These are phyloP conservation scores for Trichocladium uniseriatum DNA, from an alignment of 495 filamentous ascomycete genomes.

Conservation along the genomic window DNA sequence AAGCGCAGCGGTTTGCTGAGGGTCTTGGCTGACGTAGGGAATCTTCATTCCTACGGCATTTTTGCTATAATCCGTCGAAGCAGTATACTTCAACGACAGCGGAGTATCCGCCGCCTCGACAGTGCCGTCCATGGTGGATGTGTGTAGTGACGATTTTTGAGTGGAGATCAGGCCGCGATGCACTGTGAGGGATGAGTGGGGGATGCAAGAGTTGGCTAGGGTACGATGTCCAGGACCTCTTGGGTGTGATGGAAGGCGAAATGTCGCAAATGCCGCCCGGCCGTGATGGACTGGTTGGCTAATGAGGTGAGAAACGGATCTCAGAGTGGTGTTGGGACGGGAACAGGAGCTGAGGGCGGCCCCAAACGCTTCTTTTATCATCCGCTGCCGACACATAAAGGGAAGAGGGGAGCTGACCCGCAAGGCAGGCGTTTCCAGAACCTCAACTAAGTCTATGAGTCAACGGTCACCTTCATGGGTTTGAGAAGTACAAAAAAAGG, in stretches of 20 bases:
- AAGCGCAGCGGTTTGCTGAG: conserved; percentile 50
- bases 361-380: not conserved
- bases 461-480: not conserved
- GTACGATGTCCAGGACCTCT: not conserved
- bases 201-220: conserved; percentile 9
- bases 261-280: not conserved
- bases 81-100: conserved; percentile 18
- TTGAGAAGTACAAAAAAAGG: too few relatives aligned
- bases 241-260: not conserved
- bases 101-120: conserved; percentile 1
- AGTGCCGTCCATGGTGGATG: conserved; percentile 14
- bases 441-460: not conserved
- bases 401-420: not conserved
- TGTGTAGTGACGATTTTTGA: conserved; percentile 4
- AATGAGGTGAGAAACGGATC: not conserved
- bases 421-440: not conserved
- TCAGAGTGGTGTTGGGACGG: not conserved
- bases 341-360: not conserved
- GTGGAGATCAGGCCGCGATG: conserved; percentile 7
- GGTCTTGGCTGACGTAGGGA: conserved; percentile 56
- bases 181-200: conserved; percentile 4
- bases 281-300: not conserved
- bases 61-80: conserved; percentile 26
- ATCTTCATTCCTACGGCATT: conserved; percentile 20
- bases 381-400: not conserved